phyloP scores from a whole-genome alignment of 1,284 basidiomycete genomes.

The Marasmius fiardii region DNA sequence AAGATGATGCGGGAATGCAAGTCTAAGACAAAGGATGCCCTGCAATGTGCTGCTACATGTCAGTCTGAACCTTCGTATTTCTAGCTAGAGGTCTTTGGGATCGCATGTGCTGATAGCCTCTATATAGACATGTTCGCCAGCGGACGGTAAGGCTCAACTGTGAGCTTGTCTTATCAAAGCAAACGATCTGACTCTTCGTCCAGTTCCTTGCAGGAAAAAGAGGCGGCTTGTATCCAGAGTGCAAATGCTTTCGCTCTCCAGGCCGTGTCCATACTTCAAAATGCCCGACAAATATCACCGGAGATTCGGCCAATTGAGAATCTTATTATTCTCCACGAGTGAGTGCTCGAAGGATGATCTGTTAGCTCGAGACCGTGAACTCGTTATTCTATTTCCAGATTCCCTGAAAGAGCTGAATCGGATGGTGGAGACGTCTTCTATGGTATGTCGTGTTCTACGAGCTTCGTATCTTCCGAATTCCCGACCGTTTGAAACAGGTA shows the following conservation, averaged over 20 bases:
- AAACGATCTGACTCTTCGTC: neutral
- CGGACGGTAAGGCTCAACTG: conserved; percentile 6
- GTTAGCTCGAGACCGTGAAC: neutral
- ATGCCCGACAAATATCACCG: conserved; percentile 7
- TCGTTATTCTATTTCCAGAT: neutral
- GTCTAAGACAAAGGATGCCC: conserved; percentile 11
- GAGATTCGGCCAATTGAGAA: conserved; percentile 6
- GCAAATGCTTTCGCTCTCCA: conserved; percentile 9
- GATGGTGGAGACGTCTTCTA: conserved; percentile 7
- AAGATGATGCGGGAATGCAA: conserved; percentile 9
- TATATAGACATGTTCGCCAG: conserved; percentile 11
- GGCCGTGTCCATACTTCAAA: neutral
- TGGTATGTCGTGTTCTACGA: conserved; percentile 5
- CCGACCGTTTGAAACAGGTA: neutral
- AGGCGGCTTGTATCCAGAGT: conserved; percentile 1
- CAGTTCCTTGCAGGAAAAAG: conserved; percentile 10
- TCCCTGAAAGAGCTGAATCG: conserved; percentile 8
- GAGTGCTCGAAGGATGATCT: neutral
- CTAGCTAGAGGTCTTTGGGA: too few relatives aligned
- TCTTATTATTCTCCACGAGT: conserved; percentile 8
- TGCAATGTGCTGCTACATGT: conserved; percentile 13
- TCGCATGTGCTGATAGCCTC: neutral
- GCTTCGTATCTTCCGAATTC: neutral
- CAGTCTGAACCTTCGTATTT: neutral
- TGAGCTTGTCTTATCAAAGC: neutral